Evolutionary conservation across 768 basidiomycete genomes (phyloP).

Genomic region (Boletus insuetus): DNA sequence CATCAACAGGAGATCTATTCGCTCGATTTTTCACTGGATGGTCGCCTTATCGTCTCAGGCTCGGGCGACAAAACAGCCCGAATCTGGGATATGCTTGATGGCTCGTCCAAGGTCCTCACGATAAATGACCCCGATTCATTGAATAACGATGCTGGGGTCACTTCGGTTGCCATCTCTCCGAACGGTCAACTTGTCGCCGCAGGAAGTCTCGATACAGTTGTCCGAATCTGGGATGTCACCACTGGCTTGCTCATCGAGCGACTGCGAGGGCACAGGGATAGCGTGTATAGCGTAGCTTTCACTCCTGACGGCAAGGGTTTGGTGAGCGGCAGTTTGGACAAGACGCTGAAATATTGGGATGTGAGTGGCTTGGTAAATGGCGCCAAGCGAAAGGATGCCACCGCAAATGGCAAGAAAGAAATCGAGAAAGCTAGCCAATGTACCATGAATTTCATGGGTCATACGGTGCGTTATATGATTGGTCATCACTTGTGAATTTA

Average conservation of each 20-base stretch:
- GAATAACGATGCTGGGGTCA: conserved; percentile 64
- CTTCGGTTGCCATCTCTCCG: conserved; percentile 76
- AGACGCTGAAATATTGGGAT: conserved; percentile 88
- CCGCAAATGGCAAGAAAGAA: conserved; percentile 46
- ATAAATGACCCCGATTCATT: conserved; percentile 50
- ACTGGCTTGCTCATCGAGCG: conserved; percentile 68
- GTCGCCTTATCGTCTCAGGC: conserved; percentile 82
- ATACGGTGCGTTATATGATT: conserved; percentile 56
- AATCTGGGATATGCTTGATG: conserved; percentile 60
- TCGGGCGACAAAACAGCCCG: conserved; percentile 75
- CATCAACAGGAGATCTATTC: conserved; percentile 95
- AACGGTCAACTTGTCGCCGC: conserved; percentile 65
- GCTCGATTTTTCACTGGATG: conserved; percentile 87
- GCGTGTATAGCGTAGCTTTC: conserved; percentile 89
- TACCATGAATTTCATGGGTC: conserved; percentile 85
- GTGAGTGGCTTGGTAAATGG: conserved; percentile 40
- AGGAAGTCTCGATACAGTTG: conserved; percentile 71
- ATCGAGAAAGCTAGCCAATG: conserved; percentile 53
- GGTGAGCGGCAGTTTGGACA: conserved; percentile 89
- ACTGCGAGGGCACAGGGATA: conserved; percentile 76
- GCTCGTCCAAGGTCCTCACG: conserved; percentile 33
- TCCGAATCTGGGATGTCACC: conserved; percentile 76
- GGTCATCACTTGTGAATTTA: background rate
- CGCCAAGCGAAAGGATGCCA: conserved; percentile 33
- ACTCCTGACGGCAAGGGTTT: conserved; percentile 87